These are phyloP conservation scores for Ustilago lituana DNA, from an alignment of 1,284 basidiomycete genomes.

Conservation along the genomic window DNA sequence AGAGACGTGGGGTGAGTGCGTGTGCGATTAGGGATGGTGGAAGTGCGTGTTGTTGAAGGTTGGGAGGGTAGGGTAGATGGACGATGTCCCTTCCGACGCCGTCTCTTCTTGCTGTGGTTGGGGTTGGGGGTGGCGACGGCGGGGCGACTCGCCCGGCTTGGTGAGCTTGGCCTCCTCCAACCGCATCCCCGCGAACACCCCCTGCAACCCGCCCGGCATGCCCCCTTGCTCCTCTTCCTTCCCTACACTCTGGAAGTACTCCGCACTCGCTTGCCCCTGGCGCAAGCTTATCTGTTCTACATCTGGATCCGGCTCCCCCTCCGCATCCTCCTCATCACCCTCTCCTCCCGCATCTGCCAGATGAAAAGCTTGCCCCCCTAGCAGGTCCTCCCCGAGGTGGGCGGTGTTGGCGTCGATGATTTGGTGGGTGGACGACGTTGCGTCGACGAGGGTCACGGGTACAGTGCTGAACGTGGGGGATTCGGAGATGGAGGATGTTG, in stretches of 20 bases:
- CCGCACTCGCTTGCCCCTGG: background rate
- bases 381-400: background rate
- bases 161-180: too few relatives aligned
- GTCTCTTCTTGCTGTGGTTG: background rate
- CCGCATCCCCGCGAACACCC: too few relatives aligned
- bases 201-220: too few relatives aligned
- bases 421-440: constrained; percentile 16
- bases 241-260: background rate
- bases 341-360: constrained; percentile 8
- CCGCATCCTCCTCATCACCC: constrained; percentile 23
- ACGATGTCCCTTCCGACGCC: background rate
- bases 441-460: constrained; percentile 28
- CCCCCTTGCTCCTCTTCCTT: background rate
- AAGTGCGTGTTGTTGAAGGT: background rate
- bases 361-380: background rate
- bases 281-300: too few relatives aligned
- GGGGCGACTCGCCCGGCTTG: too few relatives aligned
- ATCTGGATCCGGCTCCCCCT: constrained; percentile 15
- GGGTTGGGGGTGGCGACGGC: too few relatives aligned
- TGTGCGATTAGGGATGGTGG: too few relatives aligned
- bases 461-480: constrained; percentile 6
- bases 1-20: too few relatives aligned
- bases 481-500: background rate
- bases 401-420: constrained; percentile 16
- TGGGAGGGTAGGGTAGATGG: background rate